These are phyloP conservation scores for Rhizopogon vesiculosus DNA, from an alignment of 768 basidiomycete species.

Conservation along the genomic window DNA sequence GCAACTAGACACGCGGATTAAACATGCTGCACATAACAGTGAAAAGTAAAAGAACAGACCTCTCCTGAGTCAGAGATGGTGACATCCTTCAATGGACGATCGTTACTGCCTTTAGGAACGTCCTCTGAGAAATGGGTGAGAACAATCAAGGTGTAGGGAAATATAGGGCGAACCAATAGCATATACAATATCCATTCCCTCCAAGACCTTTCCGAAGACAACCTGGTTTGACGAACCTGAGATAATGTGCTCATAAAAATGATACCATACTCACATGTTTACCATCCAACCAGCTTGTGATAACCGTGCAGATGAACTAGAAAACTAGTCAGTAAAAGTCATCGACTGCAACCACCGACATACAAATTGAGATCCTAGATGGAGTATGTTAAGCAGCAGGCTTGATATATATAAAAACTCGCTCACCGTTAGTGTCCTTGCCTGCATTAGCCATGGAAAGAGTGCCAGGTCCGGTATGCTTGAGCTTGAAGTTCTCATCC, in stretches of 20 bases:
- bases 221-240: slow-evolving; percentile 45
- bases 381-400: slow-evolving; percentile 8
- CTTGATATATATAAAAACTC: neutral
- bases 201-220: slow-evolving; percentile 89
- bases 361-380: slow-evolving; percentile 81
- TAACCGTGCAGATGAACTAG: slow-evolving; percentile 88
- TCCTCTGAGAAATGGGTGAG: slow-evolving; percentile 51
- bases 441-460: slow-evolving; percentile 95
- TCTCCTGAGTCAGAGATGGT: slow-evolving; percentile 85
- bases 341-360: slow-evolving; percentile 15
- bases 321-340: neutral
- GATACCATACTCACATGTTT: slow-evolving; percentile 57
- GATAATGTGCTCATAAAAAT: neutral
- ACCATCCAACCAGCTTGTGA: slow-evolving; percentile 88
- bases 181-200: slow-evolving; percentile 85
- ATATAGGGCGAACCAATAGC: slow-evolving; percentile 57
- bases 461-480: slow-evolving; percentile 82
- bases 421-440: slow-evolving; percentile 85
- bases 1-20: slow-evolving; percentile 34
- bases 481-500: slow-evolving; percentile 98
- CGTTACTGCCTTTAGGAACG: slow-evolving; percentile 60
- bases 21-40: neutral
- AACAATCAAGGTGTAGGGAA: neutral
- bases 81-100: slow-evolving; percentile 76
- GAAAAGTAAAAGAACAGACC: slow-evolving; percentile 39